Evolutionary conservation across 2,329 filamentous ascomycete species (phyloP).

Genomic region (Penicillium sp.): DNA sequence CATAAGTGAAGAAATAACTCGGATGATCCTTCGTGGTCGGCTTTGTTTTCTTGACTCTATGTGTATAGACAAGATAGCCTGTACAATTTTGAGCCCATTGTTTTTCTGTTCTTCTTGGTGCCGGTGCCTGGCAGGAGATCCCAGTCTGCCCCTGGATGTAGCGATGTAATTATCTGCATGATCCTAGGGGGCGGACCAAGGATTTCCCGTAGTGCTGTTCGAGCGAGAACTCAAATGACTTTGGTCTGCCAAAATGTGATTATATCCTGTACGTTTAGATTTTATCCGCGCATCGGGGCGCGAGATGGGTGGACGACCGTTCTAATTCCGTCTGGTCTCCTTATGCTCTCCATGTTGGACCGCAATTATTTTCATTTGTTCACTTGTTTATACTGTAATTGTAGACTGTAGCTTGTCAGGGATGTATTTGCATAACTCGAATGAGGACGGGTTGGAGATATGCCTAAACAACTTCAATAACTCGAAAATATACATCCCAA

Average conservation of each 20-base stretch:
- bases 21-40: constrained; percentile 35
- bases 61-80: constrained; percentile 47
- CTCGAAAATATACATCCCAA: neutral
- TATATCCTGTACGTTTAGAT: constrained; percentile 45
- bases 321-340: constrained; percentile 29
- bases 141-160: constrained; percentile 28
- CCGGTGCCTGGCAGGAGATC: constrained; percentile 13
- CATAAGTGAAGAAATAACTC: constrained; percentile 39
- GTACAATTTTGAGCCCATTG: constrained; percentile 46
- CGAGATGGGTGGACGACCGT: constrained; percentile 27
- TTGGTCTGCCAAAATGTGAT: constrained; percentile 33
- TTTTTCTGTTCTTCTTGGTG: constrained; percentile 36
- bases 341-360: constrained; percentile 26
- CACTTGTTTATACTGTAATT: neutral
- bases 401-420: neutral
- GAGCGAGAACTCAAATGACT: constrained; percentile 13
- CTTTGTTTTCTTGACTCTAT: constrained; percentile 42
- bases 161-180: constrained; percentile 22
- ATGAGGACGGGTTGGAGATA: neutral
- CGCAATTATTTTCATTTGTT: constrained; percentile 38
- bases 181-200: constrained; percentile 9
- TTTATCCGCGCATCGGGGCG: constrained; percentile 32
- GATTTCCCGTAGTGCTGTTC: constrained; percentile 8
- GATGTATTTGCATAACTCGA: neutral
- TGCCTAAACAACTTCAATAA: too few species aligned